Conservation (phyloP, 345 rosid species). For the Passiflora organensis region DNA sequence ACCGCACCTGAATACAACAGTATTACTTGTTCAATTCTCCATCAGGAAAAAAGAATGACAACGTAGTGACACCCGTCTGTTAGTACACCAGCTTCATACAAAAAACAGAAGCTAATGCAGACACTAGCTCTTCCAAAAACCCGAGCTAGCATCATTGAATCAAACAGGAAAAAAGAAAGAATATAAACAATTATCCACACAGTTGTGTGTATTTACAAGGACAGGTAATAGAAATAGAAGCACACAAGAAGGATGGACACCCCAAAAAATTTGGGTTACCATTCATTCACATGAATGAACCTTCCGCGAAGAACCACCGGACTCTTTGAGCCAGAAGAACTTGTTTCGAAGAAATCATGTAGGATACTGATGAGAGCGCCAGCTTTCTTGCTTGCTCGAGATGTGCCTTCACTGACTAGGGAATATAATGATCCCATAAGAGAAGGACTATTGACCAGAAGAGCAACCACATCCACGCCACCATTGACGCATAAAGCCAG, state of each 20-base stretch:
- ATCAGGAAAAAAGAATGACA: slow-evolving; percentile 13
- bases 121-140: slow-evolving; percentile 40
- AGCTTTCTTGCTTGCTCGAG: slow-evolving; percentile 69
- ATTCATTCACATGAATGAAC: slow-evolving; percentile 46
- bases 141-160: slow-evolving; percentile 27
- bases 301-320: slow-evolving; percentile 42
- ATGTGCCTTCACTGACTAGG: slow-evolving; percentile 53
- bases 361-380: slow-evolving; percentile 58
- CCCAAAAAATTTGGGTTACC: slow-evolving; percentile 43
- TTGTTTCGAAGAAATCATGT: slow-evolving; percentile 59
- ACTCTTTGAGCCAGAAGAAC: slow-evolving; percentile 25
- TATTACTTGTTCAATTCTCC: slow-evolving; percentile 7
- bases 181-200: slow-evolving; percentile 10
- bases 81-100: slow-evolving; percentile 32
- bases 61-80: slow-evolving; percentile 2
- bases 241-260: slow-evolving; percentile 3
- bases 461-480: slow-evolving; percentile 48
- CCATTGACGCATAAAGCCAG: slow-evolving; percentile 63
- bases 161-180: slow-evolving; percentile 11
- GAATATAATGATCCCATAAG: slow-evolving; percentile 67
- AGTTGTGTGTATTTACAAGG: slow-evolving; percentile 21
- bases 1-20: slow-evolving; percentile 1
- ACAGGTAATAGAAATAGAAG: slow-evolving; percentile 5
- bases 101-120: slow-evolving; percentile 27
- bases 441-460: slow-evolving; percentile 44